A percentile compares a stretch with the other conserved stretches of the same genome.
phyloP scores from a whole-genome alignment of 352 stramenopile species.

The Globisporangium cederbergense region DNA sequence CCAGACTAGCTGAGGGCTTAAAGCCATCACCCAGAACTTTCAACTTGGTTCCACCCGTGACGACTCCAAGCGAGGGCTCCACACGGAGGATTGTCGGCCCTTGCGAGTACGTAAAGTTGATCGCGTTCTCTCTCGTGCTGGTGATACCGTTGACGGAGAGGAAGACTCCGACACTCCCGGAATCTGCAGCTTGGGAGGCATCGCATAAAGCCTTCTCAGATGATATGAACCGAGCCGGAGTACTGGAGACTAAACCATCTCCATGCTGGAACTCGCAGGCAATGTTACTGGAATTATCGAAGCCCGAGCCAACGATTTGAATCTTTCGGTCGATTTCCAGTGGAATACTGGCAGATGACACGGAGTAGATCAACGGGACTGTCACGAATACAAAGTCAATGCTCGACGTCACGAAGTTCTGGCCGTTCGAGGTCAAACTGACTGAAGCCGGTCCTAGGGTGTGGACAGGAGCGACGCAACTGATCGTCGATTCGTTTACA shows the following conservation, averaged over 20 bases:
- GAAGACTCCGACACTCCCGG: conserved; percentile 20
- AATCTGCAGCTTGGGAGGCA: conserved; percentile 13
- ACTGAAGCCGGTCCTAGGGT: conserved; percentile 26
- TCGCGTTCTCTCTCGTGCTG: conserved; percentile 15
- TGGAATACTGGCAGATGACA: conserved; percentile 34
- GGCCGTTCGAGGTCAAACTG: conserved; percentile 60
- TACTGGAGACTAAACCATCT: neutral
- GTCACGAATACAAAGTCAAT: conserved; percentile 43
- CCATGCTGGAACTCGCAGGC: conserved; percentile 29
- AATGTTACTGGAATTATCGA: conserved; percentile 21
- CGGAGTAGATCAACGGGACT: conserved; percentile 41
- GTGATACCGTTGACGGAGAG: conserved; percentile 31
- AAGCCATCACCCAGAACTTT: conserved; percentile 50
- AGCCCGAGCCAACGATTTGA: conserved; percentile 28
- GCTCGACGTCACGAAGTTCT: conserved; percentile 41
- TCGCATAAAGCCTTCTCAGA: conserved; percentile 20
- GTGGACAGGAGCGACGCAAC: conserved; percentile 54
- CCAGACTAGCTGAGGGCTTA: conserved; percentile 24
- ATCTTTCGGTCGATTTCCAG: conserved; percentile 31
- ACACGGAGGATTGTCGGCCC: conserved; percentile 33
- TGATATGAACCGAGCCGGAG: conserved; percentile 21
- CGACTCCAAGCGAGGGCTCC: conserved; percentile 42
- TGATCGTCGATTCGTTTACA: conserved; percentile 52
- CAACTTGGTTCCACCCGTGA: conserved; percentile 23
- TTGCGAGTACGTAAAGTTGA: conserved; percentile 34